Percentiles rank a stretch among this genome's conserved stretches.
phyloP scores from a whole-genome alignment of 169 alveolate genomes.

The Babesia microti region DNA sequence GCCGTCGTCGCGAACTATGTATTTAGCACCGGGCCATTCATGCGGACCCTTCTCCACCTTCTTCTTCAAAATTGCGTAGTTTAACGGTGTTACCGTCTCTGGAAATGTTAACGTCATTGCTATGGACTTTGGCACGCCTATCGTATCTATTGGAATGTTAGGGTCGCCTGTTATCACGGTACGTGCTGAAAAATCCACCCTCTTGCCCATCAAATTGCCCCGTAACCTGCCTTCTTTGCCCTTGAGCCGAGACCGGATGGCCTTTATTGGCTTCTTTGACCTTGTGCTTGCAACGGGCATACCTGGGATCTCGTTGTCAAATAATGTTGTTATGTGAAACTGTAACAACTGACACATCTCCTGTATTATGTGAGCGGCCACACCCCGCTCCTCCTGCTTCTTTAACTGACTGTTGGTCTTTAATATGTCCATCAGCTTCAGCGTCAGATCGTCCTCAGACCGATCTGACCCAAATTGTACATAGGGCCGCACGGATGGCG shows the following conservation, averaged over 20 bases:
- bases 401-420: conserved; percentile 79
- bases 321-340: conserved; percentile 90
- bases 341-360: conserved; percentile 84
- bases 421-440: conserved; percentile 89
- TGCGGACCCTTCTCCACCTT: conserved; percentile 93
- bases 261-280: conserved; percentile 92
- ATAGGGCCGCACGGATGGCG: conserved; percentile 98
- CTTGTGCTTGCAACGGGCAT: conserved; percentile 90
- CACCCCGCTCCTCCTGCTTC: conserved; percentile 77
- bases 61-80: conserved; percentile 79
- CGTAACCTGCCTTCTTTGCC: conserved; percentile 99
- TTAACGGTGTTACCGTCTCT: conserved; percentile 95
- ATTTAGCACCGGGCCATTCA: conserved; percentile 97
- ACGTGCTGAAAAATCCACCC: conserved; percentile 99
- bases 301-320: conserved; percentile 94
- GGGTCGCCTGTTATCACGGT: conserved; percentile 99
- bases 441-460: conserved; percentile 95
- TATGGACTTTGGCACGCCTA: conserved; percentile 96
- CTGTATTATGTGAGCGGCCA: conserved; percentile 80
- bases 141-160: conserved; percentile 81
- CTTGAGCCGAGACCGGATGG: conserved; percentile 93
- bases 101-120: conserved; percentile 98
- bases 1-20: conserved; percentile 89
- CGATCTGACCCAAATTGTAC: conserved; percentile 85
- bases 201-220: conserved; percentile 99